Evolutionary conservation across 176 grass and related monocot species (phyloP).

Genomic region (Bothriochloa decipiens): DNA sequence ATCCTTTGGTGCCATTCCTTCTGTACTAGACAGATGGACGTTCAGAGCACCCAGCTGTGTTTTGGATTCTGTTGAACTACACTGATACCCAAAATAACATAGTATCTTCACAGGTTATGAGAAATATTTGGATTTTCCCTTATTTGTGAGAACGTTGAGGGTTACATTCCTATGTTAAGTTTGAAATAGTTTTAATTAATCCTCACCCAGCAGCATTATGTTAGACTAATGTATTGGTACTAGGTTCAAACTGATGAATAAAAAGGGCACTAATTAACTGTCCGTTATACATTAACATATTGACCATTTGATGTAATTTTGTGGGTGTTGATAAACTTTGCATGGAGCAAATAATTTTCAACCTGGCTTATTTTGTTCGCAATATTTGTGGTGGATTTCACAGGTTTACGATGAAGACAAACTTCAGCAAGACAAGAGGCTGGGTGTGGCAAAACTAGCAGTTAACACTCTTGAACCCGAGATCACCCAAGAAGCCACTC

Average conservation of each 20-base stretch:
- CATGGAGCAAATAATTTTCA: constrained; percentile 8
- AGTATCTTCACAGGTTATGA: background rate
- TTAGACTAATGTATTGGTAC: background rate
- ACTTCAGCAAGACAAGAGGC: constrained; percentile 70
- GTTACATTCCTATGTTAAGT: background rate
- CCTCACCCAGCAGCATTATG: background rate
- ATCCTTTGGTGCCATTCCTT: too few species aligned
- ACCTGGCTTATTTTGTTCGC: background rate
- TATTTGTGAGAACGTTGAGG: background rate
- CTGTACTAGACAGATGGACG: background rate
- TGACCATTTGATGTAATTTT: background rate
- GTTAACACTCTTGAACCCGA: constrained; percentile 64
- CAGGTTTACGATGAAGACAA: constrained; percentile 95
- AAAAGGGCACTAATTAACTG: background rate
- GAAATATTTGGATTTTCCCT: background rate
- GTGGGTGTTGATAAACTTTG: constrained; percentile 12
- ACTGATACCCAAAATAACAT: background rate
- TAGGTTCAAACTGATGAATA: constrained; percentile 7
- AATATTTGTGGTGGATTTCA: constrained; percentile 28
- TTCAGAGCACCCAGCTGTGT: background rate
- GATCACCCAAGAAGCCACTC: constrained; percentile 53
- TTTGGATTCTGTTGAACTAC: background rate
- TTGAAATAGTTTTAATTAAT: background rate
- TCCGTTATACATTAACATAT: background rate
- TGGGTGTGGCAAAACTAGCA: constrained; percentile 74